Evolutionary conservation across 495 filamentous ascomycete genomes (phyloP).

Genomic region (Amphirosellinia nigrospora): DNA sequence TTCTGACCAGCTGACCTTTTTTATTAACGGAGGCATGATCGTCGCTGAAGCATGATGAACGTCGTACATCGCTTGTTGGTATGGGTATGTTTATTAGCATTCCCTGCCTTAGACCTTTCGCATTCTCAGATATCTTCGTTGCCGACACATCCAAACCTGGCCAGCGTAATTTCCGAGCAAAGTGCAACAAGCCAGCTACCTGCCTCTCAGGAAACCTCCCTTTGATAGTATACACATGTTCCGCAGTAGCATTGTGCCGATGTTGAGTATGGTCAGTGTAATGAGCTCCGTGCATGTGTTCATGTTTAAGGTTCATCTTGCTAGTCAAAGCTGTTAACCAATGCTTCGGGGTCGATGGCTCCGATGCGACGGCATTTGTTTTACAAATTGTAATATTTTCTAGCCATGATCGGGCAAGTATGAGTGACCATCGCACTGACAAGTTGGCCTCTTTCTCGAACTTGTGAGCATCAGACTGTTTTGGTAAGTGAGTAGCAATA

Average conservation of each 20-base stretch:
- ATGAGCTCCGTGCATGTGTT: conserved; percentile 41
- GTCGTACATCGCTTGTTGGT: conserved; percentile 43
- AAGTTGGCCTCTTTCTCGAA: conserved; percentile 69
- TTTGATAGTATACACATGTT: conserved; percentile 49
- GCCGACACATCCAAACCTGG: conserved; percentile 52
- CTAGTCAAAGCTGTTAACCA: conserved; percentile 61
- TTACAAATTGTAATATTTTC: conserved; percentile 68
- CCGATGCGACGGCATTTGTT: conserved; percentile 38
- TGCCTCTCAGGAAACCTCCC: conserved; percentile 57
- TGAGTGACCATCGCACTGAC: conserved; percentile 80
- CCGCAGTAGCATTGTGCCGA: conserved; percentile 38
- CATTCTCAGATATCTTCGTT: conserved; percentile 48
- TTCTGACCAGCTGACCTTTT: conserved; percentile 40
- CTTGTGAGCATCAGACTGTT: conserved; percentile 62
- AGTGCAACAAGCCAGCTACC: conserved; percentile 61
- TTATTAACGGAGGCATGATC: conserved; percentile 32
- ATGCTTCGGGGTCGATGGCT: conserved; percentile 48
- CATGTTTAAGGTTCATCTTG: conserved; percentile 52
- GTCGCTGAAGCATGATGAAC: conserved; percentile 50
- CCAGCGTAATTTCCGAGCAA: conserved; percentile 63
- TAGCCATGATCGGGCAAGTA: conserved; percentile 75
- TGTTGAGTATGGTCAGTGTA: conserved; percentile 40
- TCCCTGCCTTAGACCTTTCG: conserved; percentile 43
- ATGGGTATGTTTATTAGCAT: conserved; percentile 52
- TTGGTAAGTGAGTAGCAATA: conserved; percentile 54